A percentile compares a stretch with the other conserved stretches of the same genome.
These are phyloP conservation scores for Viridothelium virens DNA, from an alignment of 495 filamentous ascomycete genomes.

Conservation along the genomic window DNA sequence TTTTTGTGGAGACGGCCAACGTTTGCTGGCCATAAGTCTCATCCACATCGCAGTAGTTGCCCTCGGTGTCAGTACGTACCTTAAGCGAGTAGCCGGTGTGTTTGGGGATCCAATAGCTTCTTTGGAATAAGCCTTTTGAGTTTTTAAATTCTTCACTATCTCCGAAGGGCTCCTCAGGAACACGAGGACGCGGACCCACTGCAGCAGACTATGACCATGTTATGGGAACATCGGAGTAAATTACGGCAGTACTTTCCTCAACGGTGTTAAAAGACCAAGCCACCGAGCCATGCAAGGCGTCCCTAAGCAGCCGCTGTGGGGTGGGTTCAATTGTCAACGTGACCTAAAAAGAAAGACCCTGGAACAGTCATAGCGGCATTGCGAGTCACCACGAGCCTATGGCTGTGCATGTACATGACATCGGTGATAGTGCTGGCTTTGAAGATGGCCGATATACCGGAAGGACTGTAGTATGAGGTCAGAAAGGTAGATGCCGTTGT, in stretches of 20 bases:
- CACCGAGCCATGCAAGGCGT: background rate
- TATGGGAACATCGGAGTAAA: background rate
- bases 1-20: constrained; percentile 6
- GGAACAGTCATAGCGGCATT: background rate
- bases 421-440: background rate
- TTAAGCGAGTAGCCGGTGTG: background rate
- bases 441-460: too few species aligned
- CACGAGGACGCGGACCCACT: background rate
- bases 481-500: too few species aligned
- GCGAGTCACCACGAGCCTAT: background rate
- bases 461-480: too few species aligned
- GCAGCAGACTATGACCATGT: background rate
- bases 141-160: background rate
- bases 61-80: background rate
- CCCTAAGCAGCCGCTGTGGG: background rate
- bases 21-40: background rate
- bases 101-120: background rate
- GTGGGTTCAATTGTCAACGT: background rate
- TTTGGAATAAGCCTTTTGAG: background rate
- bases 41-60: background rate
- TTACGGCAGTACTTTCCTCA: background rate
- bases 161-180: background rate
- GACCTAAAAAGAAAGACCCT: background rate
- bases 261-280: constrained; percentile 1
- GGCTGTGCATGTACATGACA: too few species aligned